Conservation (phyloP, 768 basidiomycete genomes). For the Boletus speciosus region DNA sequence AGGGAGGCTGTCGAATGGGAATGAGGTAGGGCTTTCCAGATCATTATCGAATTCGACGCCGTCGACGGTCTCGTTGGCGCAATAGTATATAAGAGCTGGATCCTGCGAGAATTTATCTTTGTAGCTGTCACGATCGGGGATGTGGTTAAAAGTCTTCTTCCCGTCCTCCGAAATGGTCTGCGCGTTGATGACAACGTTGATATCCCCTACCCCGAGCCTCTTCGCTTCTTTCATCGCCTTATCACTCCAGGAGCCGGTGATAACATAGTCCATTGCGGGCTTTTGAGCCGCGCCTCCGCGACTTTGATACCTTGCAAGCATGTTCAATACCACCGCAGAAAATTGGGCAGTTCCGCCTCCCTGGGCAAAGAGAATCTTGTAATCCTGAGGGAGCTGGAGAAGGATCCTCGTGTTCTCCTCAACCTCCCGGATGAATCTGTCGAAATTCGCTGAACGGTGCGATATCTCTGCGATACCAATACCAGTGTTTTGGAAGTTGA, state of each 20-base stretch:
- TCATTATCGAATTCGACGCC: conserved; percentile 83
- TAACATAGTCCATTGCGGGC: conserved; percentile 77
- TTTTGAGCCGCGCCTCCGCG: conserved; percentile 56
- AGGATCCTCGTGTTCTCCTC: conserved; percentile 69
- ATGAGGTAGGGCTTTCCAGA: conserved; percentile 52
- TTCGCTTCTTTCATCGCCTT: conserved; percentile 82
- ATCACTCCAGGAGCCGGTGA: conserved; percentile 92
- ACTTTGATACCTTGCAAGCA: conserved; percentile 81
- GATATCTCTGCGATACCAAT: conserved; percentile 97
- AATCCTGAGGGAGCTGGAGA: conserved; percentile 77
- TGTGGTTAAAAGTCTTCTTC: conserved; percentile 69
- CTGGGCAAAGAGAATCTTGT: conserved; percentile 88
- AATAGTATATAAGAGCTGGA: conserved; percentile 93
- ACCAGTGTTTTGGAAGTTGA: conserved; percentile 88
- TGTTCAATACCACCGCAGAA: conserved; percentile 87
- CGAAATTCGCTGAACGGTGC: conserved; percentile 90
- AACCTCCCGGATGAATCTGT: conserved; percentile 57
- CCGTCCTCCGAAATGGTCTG: conserved; percentile 54
- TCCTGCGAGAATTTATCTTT: conserved; percentile 59
- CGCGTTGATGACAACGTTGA: conserved; percentile 72
- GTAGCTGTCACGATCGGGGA: conserved; percentile 75
- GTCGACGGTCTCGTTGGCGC: conserved; percentile 98
- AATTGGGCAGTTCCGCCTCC: conserved; percentile 94
- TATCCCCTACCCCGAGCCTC: conserved; percentile 54
- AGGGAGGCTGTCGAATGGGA: conserved; percentile 78